These are phyloP conservation scores for Pseudogymnoascus sp. DNA, from an alignment of 2,329 filamentous ascomycete species.

Conservation along the genomic window DNA sequence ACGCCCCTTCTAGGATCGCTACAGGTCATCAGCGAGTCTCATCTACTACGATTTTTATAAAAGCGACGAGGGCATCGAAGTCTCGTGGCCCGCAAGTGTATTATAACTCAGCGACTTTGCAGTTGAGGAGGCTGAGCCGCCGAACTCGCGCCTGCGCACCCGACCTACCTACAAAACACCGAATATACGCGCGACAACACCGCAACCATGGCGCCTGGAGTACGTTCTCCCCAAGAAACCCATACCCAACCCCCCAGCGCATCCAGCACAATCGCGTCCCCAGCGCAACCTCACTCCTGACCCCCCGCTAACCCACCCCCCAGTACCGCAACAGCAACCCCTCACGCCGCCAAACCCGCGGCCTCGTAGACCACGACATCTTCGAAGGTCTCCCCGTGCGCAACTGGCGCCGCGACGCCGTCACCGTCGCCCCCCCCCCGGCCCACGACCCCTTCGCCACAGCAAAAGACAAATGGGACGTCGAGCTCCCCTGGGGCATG, in stretches of 20 bases:
- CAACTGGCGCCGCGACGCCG: slow-evolving; percentile 73
- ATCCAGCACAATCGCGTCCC: neutral
- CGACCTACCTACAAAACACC: neutral
- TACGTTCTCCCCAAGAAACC: neutral
- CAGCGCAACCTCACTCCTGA: neutral
- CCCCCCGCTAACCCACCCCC: neutral
- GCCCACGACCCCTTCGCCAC: slow-evolving; percentile 53
- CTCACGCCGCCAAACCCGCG: slow-evolving; percentile 24
- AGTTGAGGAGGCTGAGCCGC: neutral
- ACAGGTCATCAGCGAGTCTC: neutral
- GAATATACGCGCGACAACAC: neutral
- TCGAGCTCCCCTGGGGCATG: slow-evolving; percentile 70
- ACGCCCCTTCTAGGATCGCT: neutral
- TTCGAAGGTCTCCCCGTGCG: slow-evolving; percentile 62
- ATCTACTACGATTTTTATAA: neutral
- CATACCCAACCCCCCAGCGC: neutral
- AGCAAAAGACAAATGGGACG: slow-evolving; percentile 61
- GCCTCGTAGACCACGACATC: slow-evolving; percentile 47
- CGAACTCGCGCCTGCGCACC: neutral
- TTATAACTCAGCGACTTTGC: neutral
- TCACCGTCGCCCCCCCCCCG: slow-evolving; percentile 59
- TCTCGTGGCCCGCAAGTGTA: neutral
- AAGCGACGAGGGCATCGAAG: neutral
- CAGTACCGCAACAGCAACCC: neutral
- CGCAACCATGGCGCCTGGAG: slow-evolving; percentile 7